Evolutionary conservation across 805 yeast genomes (phyloP), one percentile per base, ranked within the genome.

Genomic region (Yamadazyma tumulicola): DNA sequence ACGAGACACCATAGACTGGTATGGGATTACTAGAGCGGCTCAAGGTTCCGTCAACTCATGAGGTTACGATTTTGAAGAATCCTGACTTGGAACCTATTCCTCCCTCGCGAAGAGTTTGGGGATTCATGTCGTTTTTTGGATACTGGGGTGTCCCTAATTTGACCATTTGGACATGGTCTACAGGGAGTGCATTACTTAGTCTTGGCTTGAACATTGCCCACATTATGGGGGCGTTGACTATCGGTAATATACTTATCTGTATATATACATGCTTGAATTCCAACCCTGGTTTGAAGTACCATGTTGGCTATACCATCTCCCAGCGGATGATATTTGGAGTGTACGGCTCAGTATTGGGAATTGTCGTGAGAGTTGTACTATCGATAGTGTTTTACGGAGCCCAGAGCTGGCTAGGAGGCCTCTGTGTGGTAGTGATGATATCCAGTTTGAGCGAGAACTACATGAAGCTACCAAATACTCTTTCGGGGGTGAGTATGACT

Each of bases 241-340:
- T 75, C n/a, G 78, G 74, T 20, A 74, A 73, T 48, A 43, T 67
- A 4, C 41, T 75, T 11, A 69, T 75, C 11, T 54, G 68, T 26
- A 12, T 57, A 4, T 61, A 67, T 37, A 69, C 78, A 11, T 44
- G 69, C 24, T 61, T 71, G 9, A 72, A 72, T 46, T 66, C 74
- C 13, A 62, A 57, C 32, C 75, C 72, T 0, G 80, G 80, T 28
- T 48, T 55, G 12, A 65, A 70, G 30, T 74, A 67, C 58, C 77
- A 72, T 48, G 58, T 74, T 26, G 77, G 78, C 1, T 74, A 60
- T 42, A 65, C 78, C 3, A 59, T 74, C 8, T 58, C 59, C 33
- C 55, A 63, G 16, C 51, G 79, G 32, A 59, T 63, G 30, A 53
- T 68, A 0, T 74, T 68, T 54, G 79, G 80, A 7, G 55, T 70